Evolutionary conservation across 2,329 filamentous ascomycete genomes (phyloP).

Genomic region (Claviceps sp.): DNA sequence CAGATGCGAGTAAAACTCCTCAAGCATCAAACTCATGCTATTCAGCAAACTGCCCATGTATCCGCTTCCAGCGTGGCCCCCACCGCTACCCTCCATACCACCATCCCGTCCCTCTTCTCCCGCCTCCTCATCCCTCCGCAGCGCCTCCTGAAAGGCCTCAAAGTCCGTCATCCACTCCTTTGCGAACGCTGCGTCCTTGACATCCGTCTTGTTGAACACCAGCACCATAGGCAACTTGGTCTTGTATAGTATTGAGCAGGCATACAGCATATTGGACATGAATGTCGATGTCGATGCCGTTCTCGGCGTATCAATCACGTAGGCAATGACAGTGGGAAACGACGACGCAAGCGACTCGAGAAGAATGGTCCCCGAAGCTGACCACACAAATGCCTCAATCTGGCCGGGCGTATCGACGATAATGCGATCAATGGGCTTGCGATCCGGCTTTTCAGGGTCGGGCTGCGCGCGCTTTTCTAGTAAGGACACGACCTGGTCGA

Average conservation of each 20-base stretch:
- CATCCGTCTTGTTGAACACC: conserved; percentile 98
- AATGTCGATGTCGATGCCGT: conserved; percentile 91
- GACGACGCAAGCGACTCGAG: conserved; percentile 85
- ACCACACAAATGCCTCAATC: conserved; percentile 99
- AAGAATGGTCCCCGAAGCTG: conserved; percentile 83
- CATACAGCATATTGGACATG: conserved; percentile 99
- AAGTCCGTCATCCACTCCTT: conserved; percentile 99
- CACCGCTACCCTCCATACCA: conserved; percentile 46
- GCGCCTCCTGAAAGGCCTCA: conserved; percentile 80
- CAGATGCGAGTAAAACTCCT: conserved; percentile 93
- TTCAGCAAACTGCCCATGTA: conserved; percentile 96
- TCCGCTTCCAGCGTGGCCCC: conserved; percentile 61
- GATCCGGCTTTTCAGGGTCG: conserved; percentile 43
- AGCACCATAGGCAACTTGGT: conserved; percentile 97
- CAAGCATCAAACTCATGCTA: conserved; percentile 94
- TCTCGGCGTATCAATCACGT: conserved; percentile 92
- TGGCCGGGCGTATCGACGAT: conserved; percentile 92
- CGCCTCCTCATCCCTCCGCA: conserved; percentile 64
- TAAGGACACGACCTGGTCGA: conserved; percentile 82
- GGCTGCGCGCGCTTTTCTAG: conserved; percentile 76
- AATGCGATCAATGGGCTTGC: conserved; percentile 63
- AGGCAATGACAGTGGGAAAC: conserved; percentile 94
- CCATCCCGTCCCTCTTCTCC: conserved; percentile 65
- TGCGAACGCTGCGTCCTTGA: conserved; percentile 79
- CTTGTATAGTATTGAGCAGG: conserved; percentile 97